phyloP scores from a whole-genome alignment of 495 filamentous ascomycete genomes.

The Tuber calosporum region DNA sequence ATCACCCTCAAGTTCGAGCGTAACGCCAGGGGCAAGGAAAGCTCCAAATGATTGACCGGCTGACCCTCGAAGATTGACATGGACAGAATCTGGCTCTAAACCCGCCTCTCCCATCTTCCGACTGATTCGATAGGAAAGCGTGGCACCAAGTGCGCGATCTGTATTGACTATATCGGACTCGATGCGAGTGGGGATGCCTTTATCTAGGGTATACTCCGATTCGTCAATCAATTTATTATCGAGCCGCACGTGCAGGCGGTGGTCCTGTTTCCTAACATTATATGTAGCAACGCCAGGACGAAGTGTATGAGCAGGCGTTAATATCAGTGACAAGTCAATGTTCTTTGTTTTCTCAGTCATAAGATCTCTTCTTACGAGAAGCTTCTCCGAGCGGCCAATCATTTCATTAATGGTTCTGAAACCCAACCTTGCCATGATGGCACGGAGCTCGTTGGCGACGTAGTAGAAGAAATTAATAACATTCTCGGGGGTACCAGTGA shows the following conservation, averaged over 20 bases:
- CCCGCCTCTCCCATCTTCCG: conserved; percentile 86
- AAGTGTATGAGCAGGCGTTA: conserved; percentile 93
- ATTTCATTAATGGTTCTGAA: conserved; percentile 97
- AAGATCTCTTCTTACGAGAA: conserved; percentile 83
- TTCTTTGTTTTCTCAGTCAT: conserved; percentile 83
- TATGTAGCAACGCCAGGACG: conserved; percentile 95
- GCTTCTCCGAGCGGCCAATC: conserved; percentile 85
- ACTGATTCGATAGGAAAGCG: conserved; percentile 93
- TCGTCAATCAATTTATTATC: conserved; percentile 99
- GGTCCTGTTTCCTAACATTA: conserved; percentile 98
- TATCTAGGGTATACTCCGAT: conserved; percentile 92
- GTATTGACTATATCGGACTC: conserved; percentile 99
- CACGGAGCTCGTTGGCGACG: conserved; percentile 90
- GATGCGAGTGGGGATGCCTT: conserved; percentile 87
- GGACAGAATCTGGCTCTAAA: conserved; percentile 88
- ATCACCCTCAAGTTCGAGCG: conserved; percentile 94
- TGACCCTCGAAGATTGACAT: conserved; percentile 97
- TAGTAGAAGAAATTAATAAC: conserved; percentile 99
- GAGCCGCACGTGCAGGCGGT: conserved; percentile 82
- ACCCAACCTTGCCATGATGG: conserved; percentile 96
- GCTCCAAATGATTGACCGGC: conserved; percentile 97
- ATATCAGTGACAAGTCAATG: conserved; percentile 88
- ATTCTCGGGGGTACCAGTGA: conserved; percentile 88
- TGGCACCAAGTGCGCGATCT: conserved; percentile 88
- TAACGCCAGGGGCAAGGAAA: conserved; percentile 89